Evolutionary conservation across 352 stramenopile species (phyloP).

Genomic region (Globisporangium paddicum): DNA sequence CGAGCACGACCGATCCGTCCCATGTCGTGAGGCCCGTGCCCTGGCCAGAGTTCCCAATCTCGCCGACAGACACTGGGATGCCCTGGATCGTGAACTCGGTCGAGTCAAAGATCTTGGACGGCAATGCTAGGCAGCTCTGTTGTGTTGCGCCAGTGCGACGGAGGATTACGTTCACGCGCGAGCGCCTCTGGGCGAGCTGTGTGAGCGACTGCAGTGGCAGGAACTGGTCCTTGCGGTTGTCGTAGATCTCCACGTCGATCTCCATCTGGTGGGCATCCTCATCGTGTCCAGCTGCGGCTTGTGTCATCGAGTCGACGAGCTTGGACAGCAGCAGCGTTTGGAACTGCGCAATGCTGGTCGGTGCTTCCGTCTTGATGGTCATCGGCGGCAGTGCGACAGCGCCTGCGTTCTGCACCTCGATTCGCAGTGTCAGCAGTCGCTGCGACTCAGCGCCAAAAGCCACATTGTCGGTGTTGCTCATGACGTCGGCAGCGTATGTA

Average conservation of each 20-base stretch:
- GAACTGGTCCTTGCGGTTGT: constrained; percentile 32
- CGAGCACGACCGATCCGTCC: constrained; percentile 89
- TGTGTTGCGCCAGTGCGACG: constrained; percentile 11
- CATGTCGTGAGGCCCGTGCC: constrained; percentile 89
- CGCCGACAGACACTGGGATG: constrained; percentile 38
- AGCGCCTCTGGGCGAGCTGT: constrained; percentile 20
- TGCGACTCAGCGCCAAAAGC: not conserved
- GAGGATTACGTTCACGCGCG: constrained; percentile 37
- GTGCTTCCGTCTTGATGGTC: constrained; percentile 7
- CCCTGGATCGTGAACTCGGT: constrained; percentile 54
- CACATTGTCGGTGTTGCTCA: not conserved
- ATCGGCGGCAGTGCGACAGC: not conserved
- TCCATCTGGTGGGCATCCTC: constrained; percentile 10
- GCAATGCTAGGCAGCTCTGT: constrained; percentile 37
- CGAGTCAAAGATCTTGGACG: constrained; percentile 52
- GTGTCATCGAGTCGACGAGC: constrained; percentile 1
- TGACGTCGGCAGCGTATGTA: not conserved
- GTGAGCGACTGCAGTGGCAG: constrained; percentile 16
- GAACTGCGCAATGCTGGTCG: constrained; percentile 3
- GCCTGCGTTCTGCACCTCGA: constrained; percentile 15
- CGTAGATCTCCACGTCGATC: constrained; percentile 37
- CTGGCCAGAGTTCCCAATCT: constrained; percentile 77
- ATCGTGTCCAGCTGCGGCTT: not conserved
- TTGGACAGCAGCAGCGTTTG: not conserved
- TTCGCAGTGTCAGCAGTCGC: constrained; percentile 11